These are phyloP conservation scores for Funneliformis geosporum DNA, from an alignment of 192 early-diverging fungal genomes.

Conservation along the genomic window DNA sequence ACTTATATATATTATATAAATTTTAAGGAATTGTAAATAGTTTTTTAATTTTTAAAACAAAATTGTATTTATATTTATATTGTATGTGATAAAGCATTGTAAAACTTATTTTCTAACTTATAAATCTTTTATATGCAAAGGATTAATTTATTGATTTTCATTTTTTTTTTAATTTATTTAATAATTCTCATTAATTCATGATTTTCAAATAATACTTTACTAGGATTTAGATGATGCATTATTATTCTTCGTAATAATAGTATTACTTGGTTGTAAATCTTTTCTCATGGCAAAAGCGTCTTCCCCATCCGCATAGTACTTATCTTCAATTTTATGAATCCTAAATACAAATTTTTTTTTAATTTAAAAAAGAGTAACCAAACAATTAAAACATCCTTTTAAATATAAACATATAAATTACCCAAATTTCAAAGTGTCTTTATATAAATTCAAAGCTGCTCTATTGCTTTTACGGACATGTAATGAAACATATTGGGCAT, in stretches of 20 bases:
- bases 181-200: no score
- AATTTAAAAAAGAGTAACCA: constrained; percentile 1
- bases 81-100: no score
- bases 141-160: no score
- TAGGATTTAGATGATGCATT: no score
- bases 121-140: no score
- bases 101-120: no score
- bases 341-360: constrained; percentile 35
- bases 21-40: no score
- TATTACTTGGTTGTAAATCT: constrained; percentile 25
- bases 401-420: constrained; percentile 38
- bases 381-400: background rate
- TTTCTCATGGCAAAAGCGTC: constrained; percentile 82
- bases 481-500: constrained; percentile 85
- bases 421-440: constrained; percentile 89
- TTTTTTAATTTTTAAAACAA: no score
- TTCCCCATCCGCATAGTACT: constrained; percentile 99
- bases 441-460: constrained; percentile 91
- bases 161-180: no score
- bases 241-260: background rate
- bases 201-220: no score
- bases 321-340: constrained; percentile 87
- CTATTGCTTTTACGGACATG: constrained; percentile 94
- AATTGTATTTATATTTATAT: no score
- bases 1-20: no score